Evolutionary conservation across 2,329 filamentous ascomycete genomes (phyloP), one percentile per base, ranked within the genome.

Genomic region (Aspergillus neotritici): DNA sequence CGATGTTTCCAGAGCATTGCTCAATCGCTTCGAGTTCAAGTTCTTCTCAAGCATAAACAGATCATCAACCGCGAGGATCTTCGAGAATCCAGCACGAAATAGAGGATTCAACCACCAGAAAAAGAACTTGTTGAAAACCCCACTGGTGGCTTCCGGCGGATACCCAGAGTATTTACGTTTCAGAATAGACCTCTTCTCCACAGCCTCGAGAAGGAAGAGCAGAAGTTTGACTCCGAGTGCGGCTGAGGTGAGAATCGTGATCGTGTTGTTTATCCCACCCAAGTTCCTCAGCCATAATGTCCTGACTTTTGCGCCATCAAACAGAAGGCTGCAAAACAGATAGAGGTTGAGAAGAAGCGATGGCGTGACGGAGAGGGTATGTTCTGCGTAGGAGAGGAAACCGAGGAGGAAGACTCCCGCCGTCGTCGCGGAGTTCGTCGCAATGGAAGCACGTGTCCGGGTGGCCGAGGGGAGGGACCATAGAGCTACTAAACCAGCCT

Each of bases 31-130:
- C 0, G 72, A 71, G 7, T 56, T 47, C 9, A 75, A 50, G 40
- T 70, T 58, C 43, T 73, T 71, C 45, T 76, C 73, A 29, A 76
- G 55, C 0, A 58, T 47, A 47, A 58, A 71, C 3, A 76, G 61
- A 43, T 75, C 73, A 6, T 71, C 66, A 0, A 76, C 59, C 1
- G 56, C 51, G 5, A 78, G 50, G 3, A 64, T 48, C 5, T 66
- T 71, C 4, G 58, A 66, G 58, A 70, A 78, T 0, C 77, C 76
- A 12, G 62, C 58, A 17, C 65, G 65, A 33, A 82, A 72, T 5
- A 81, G 55, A 2, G 68, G 65, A 44, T 73, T 77, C 38, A 79
- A 57, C 77, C 77, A 80, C 64, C 67, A 72, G 52, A 79, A 79
- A 10, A 76, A 58, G 0, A 59, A 61, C 34, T 66, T 63, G 46